A percentile compares a stretch with the other conserved stretches of the same genome.
phyloP scores from a whole-genome alignment of 1,139 yeast genomes.

The Taphrina deformans region DNA sequence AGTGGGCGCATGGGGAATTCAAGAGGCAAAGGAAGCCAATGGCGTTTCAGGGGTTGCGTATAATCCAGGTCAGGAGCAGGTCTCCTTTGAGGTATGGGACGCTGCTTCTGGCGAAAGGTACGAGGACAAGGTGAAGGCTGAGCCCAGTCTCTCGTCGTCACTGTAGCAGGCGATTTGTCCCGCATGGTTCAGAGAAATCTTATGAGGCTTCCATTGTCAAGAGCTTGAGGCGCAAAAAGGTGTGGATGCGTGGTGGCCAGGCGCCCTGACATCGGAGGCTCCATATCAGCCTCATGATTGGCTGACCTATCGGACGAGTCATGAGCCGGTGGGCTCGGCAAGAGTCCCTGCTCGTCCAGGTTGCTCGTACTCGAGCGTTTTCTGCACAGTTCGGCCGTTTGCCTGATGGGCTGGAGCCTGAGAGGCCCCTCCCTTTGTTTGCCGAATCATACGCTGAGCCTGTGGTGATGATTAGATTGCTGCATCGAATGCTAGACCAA shows the following conservation, averaged over 20 bases:
- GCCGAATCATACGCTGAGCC: too few species aligned
- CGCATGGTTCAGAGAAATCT: too few species aligned
- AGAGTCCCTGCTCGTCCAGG: neutral
- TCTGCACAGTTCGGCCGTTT: neutral
- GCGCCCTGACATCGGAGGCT: slow-evolving; percentile 2
- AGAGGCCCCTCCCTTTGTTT: too few species aligned
- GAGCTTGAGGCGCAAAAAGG: slow-evolving; percentile 1
- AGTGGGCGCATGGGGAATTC: neutral
- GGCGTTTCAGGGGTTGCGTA: neutral
- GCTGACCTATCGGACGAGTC: neutral
- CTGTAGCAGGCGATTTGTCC: neutral
- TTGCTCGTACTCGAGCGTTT: neutral
- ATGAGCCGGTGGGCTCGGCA: neutral
- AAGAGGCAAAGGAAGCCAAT: neutral
- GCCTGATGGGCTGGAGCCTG: too few species aligned
- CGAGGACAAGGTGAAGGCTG: neutral
- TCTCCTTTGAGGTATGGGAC: neutral
- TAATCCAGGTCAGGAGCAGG: neutral
- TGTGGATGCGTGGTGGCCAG: neutral
- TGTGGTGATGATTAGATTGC: neutral
- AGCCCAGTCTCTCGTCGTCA: neutral
- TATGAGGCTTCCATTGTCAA: neutral
- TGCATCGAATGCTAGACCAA: too few species aligned
- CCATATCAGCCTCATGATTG: neutral
- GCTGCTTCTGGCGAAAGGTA: neutral